Evolutionary conservation across 225 moss, liverwort and hornwort species (phyloP), one percentile per base, ranked within the genome.

Genomic region (Bryoerythrophyllum caledonicum): DNA sequence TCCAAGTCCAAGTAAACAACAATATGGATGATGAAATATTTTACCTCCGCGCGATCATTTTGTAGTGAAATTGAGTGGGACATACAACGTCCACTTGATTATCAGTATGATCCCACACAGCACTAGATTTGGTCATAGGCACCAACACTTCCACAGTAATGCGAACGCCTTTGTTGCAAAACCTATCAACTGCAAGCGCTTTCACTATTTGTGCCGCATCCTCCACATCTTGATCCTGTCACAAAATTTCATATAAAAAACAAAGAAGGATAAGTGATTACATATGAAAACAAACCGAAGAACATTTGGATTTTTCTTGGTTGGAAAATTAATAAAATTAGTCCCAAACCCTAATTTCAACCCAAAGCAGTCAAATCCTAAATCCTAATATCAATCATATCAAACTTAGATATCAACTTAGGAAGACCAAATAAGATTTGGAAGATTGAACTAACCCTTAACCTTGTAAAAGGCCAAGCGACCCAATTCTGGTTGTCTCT

Each of bases 131-230:
- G 46, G 86, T 84, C 63, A 83, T 83, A 58, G 93, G 93, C 74
- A 91, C 87, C 56, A 93, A 74, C 2, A 93, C 87, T 81, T 88
- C 93, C 56, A 93, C 71, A 52, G 91, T 89, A 21, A 93, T 89
- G 46, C 91, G 89, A 37, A 91, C 84, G 2, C 43, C 58, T 2
- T 60, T 25, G 62, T 34, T 65, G 82, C 92, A 92, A 58, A 71
- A 93, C 8, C 86, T 84, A 73, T 89, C 87, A 10, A 93, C 91
- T 67, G 93, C 84, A 68, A 93, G 81, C 60, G 93, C 91, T 83
- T 89, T 85, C 62, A 93, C 78, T 40, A 91, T 82, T 74, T 91
- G 93, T 14, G 91, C 91, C 46, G 93, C 78, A 70, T 93, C 93
- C 78, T 93, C 91, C 16, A 82, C 73, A 51, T 77, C 77, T 2